Conservation (phyloP, 371 early-diverging fungal genomes). For the Conidiobolus incongruus region DNA sequence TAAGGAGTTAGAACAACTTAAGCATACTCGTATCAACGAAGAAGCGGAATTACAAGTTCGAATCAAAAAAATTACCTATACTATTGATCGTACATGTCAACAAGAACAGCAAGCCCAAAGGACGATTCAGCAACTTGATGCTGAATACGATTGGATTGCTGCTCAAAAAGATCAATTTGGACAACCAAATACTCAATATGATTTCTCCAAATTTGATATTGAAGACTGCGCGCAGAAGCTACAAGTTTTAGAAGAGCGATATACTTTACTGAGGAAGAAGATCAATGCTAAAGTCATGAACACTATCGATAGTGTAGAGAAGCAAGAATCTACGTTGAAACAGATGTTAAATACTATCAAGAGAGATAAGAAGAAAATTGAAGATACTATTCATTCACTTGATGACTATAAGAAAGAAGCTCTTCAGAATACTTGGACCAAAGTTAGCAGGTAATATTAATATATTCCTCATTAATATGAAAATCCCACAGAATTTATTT, state of each 20-base stretch:
- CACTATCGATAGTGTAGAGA: conserved; percentile 81
- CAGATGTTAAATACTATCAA: conserved; percentile 73
- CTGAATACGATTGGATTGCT: conserved; percentile 61
- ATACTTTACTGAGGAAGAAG: conserved; percentile 56
- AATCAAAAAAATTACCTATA: conserved; percentile 42
- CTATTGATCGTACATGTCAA: conserved; percentile 37
- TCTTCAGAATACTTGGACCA: conserved; percentile 66
- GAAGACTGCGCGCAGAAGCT: conserved; percentile 40
- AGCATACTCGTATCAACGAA: conserved; percentile 30
- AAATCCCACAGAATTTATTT: no score
- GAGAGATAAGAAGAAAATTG: conserved; percentile 84
- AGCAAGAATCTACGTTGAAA: conserved; percentile 61
- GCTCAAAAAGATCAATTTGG: conserved; percentile 85
- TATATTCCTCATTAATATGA: background rate
- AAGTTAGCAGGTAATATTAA: conserved; percentile 52
- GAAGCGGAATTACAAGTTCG: conserved; percentile 34
- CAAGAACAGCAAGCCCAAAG: conserved; percentile 31
- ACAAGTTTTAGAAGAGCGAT: conserved; percentile 41
- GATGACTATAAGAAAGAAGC: conserved; percentile 82
- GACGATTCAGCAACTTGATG: conserved; percentile 23
- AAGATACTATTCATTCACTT: conserved; percentile 69
- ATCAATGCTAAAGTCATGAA: conserved; percentile 89
- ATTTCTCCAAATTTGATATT: conserved; percentile 48
- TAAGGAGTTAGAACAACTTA: conserved; percentile 29
- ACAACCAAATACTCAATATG: conserved; percentile 47